These are phyloP conservation scores for Zymoseptoria passerinii DNA, from an alignment of 2,329 filamentous ascomycete genomes.

Conservation along the genomic window DNA sequence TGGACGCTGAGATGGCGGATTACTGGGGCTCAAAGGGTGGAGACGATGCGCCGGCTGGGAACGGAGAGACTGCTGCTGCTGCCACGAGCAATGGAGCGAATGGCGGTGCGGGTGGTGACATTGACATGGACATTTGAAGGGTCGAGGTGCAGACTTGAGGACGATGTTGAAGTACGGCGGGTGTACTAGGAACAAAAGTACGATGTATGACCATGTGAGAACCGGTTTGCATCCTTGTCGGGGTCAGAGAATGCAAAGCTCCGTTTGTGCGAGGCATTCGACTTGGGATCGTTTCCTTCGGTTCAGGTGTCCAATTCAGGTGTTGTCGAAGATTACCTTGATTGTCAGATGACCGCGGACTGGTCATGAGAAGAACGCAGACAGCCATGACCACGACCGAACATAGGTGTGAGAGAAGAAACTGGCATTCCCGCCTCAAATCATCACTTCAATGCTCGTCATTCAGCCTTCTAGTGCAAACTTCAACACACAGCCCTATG, in stretches of 20 bases:
- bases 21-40: constrained; percentile 55
- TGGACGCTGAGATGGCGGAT: constrained; percentile 95
- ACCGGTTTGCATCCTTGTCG: background rate
- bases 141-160: background rate
- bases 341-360: too few species aligned
- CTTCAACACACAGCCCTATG: background rate
- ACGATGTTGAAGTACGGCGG: background rate
- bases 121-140: constrained; percentile 29
- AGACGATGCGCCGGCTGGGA: constrained; percentile 33
- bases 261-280: background rate
- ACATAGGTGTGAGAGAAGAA: background rate
- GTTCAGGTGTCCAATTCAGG: too few species aligned
- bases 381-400: too few species aligned
- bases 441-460: background rate
- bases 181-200: background rate
- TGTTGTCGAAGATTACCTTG: background rate
- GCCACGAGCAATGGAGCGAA: constrained; percentile 10
- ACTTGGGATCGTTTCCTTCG: too few species aligned
- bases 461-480: background rate
- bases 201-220: background rate
- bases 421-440: background rate
- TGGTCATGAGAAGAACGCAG: too few species aligned
- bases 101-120: constrained; percentile 21
- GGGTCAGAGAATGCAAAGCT: background rate
- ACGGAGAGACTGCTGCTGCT: constrained; percentile 14